Percentiles rank a stretch among this genome's conserved stretches.
Evolutionary conservation across 306 rosid species (phyloP).

Genomic region (Malus orientalis): DNA sequence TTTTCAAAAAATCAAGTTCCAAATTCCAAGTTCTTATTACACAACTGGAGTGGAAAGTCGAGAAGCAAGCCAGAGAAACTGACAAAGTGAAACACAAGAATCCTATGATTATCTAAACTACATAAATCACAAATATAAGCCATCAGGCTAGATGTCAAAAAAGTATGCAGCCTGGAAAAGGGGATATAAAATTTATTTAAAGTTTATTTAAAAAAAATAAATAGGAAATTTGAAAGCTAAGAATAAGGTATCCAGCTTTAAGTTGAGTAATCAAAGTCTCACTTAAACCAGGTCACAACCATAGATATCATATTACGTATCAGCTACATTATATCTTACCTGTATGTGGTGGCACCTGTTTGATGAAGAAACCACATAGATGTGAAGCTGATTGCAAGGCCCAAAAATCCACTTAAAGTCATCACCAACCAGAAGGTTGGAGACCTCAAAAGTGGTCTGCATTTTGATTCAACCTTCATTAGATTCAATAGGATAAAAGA

Average conservation of each 20-base stretch:
- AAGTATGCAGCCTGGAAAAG: neutral
- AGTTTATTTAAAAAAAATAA: neutral
- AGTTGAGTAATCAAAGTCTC: neutral
- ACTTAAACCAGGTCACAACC: neutral
- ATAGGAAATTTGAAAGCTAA: neutral
- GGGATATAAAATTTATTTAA: neutral
- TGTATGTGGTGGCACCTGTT: constrained; percentile 96
- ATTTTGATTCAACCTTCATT: constrained; percentile 15
- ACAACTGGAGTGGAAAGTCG: neutral
- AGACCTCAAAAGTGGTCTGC: constrained; percentile 89
- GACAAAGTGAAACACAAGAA: neutral
- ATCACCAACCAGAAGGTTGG: constrained; percentile 90
- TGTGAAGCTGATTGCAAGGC: constrained; percentile 96
- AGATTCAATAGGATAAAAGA: constrained; percentile 10
- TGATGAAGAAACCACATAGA: constrained; percentile 99
- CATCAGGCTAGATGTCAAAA: neutral
- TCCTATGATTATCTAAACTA: neutral
- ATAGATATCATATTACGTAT: neutral
- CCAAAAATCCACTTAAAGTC: constrained; percentile 85
- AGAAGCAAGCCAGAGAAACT: neutral
- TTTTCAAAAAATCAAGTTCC: neutral
- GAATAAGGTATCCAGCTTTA: neutral
- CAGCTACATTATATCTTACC: constrained; percentile 37
- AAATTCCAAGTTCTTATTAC: neutral
- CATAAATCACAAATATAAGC: neutral